phyloP scores from a whole-genome alignment of 306 rosid genomes.

The Arachis stenosperma region DNA sequence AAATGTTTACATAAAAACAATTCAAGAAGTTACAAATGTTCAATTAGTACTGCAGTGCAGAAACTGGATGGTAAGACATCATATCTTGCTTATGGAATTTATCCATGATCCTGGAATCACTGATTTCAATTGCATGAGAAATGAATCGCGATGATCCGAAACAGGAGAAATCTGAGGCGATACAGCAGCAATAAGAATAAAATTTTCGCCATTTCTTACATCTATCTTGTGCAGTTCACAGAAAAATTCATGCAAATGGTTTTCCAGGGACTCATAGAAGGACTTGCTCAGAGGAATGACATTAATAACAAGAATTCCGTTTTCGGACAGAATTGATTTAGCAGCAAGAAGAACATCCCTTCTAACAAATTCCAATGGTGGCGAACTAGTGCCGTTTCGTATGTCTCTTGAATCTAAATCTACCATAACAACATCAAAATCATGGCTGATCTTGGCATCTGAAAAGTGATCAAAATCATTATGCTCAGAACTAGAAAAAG shows the following conservation, averaged over 20 bases:
- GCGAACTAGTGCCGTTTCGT: conserved; percentile 56
- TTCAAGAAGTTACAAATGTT: conserved; percentile 7
- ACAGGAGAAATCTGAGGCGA: conserved; percentile 42
- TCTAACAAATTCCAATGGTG: conserved; percentile 65
- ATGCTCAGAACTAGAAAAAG: conserved; percentile 27
- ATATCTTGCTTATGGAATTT: conserved; percentile 54
- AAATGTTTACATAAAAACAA: no score
- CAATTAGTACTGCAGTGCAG: conserved; percentile 12
- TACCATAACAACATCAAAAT: conserved; percentile 69
- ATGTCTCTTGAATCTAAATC: conserved; percentile 78
- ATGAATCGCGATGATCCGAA: conserved; percentile 44
- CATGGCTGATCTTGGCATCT: conserved; percentile 19
- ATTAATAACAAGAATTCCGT: conserved; percentile 69
- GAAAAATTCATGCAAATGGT: conserved; percentile 54
- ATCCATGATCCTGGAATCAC: conserved; percentile 60
- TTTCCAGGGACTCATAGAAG: conserved; percentile 52
- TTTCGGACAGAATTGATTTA: conserved; percentile 60
- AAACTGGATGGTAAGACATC: background rate
- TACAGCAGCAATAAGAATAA: conserved; percentile 61
- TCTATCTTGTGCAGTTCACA: conserved; percentile 65
- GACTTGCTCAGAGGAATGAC: conserved; percentile 63
- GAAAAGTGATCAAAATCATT: conserved; percentile 30
- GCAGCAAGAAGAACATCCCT: conserved; percentile 60
- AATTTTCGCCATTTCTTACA: conserved; percentile 78
- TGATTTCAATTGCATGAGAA: conserved; percentile 53